Evolutionary conservation across 331 rosid genomes (phyloP).

Genomic region (Rhamnella rubrinervis): DNA sequence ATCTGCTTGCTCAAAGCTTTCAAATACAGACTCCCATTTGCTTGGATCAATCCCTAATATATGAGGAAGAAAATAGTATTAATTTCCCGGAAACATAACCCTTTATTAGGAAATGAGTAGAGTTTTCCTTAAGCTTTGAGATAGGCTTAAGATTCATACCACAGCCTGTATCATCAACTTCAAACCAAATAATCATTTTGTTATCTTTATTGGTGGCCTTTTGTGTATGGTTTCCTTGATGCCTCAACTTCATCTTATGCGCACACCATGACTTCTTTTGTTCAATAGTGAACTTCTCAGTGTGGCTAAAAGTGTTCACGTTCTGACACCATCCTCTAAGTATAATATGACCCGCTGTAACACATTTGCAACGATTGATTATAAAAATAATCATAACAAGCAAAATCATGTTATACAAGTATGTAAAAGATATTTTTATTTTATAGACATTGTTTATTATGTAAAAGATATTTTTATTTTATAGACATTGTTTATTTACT

Average conservation of each 20-base stretch:
- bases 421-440: not conserved
- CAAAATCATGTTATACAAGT: not conserved
- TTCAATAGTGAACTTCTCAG: conserved; percentile 40
- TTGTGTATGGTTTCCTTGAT: conserved; percentile 52
- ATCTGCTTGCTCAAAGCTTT: conserved; percentile 99
- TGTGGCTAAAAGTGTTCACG: conserved; percentile 32
- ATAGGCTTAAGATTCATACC: conserved; percentile 55
- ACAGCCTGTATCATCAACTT: conserved; percentile 93
- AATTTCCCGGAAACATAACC: not conserved
- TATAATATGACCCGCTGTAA: conserved; percentile 93
- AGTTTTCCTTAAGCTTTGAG: conserved; percentile 10
- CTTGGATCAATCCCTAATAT: conserved; percentile 80
- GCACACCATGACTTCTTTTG: conserved; percentile 54
- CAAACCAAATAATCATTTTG: conserved; percentile 85
- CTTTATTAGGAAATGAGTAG: not conserved
- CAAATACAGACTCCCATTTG: conserved; percentile 98
- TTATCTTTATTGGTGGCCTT: conserved; percentile 53
- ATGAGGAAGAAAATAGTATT: not conserved
- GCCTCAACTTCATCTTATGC: conserved; percentile 62
- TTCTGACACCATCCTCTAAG: conserved; percentile 88
- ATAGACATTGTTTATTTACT: not conserved
- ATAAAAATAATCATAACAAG: not conserved
- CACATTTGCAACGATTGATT: conserved; percentile 26
- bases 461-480: not conserved
- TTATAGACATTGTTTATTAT: not conserved